Evolutionary conservation across 306 rosid species (phyloP).

Genomic region (Prunus kanzakura): DNA sequence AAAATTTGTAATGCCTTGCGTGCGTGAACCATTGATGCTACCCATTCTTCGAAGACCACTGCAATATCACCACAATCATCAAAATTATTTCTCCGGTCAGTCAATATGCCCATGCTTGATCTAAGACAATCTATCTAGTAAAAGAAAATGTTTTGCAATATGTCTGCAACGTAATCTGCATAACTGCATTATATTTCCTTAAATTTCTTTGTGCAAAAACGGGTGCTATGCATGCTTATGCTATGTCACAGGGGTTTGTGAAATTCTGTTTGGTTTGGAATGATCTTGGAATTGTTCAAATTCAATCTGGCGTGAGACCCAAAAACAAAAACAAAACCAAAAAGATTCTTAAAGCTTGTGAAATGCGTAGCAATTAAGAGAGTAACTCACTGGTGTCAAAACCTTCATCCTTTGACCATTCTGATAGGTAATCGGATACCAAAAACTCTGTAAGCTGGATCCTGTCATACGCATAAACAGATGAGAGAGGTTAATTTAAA

Average conservation of each 20-base stretch:
- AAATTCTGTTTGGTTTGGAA: neutral
- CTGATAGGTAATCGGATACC: slow-evolving; percentile 61
- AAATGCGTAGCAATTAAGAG: slow-evolving; percentile 11
- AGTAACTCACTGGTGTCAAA: slow-evolving; percentile 51
- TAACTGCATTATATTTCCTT: neutral
- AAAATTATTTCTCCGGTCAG: slow-evolving; percentile 13
- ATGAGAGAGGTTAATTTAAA: slow-evolving; percentile 5
- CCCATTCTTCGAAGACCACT: slow-evolving; percentile 86
- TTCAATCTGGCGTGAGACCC: neutral
- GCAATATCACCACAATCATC: slow-evolving; percentile 18
- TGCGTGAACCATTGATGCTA: slow-evolving; percentile 64
- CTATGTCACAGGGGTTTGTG: neutral
- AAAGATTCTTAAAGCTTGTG: neutral
- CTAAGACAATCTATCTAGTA: neutral
- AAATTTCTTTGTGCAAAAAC: neutral
- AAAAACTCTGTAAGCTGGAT: slow-evolving; percentile 83
- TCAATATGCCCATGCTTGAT: slow-evolving; percentile 8
- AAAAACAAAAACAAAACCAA: too few relatives aligned
- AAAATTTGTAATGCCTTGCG: slow-evolving; percentile 64
- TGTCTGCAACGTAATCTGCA: neutral
- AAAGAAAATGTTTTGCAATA: slow-evolving; percentile 10
- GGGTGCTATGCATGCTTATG: too few relatives aligned
- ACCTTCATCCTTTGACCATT: slow-evolving; percentile 69
- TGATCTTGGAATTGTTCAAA: slow-evolving; percentile 1
- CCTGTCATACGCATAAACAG: slow-evolving; percentile 48